Evolutionary conservation across 208 protist species (phyloP).

Genomic region (Trichomonas gallinae): DNA sequence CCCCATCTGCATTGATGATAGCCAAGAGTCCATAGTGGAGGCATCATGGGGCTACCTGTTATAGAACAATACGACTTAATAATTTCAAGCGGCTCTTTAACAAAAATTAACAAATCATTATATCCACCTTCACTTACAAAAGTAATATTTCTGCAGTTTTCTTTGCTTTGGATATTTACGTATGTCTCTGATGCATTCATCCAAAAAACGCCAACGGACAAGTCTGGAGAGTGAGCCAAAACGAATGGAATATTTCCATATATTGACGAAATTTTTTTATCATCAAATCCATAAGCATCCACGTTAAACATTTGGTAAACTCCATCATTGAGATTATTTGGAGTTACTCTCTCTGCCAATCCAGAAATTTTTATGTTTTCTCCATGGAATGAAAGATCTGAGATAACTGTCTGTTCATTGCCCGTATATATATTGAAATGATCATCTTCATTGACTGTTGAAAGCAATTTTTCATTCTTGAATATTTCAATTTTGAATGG

Average conservation of each 20-base stretch:
- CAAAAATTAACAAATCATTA: conserved; percentile 81
- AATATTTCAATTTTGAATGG: neutral
- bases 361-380: neutral
- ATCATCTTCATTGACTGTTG: neutral
- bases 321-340: neutral
- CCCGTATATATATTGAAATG: neutral
- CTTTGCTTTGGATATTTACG: neutral
- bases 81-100: conserved; percentile 60
- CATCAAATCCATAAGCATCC: neutral
- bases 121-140: conserved; percentile 75
- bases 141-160: conserved; percentile 55
- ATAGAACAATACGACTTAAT: conserved; percentile 69
- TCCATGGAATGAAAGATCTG: neutral
- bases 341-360: neutral
- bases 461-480: neutral
- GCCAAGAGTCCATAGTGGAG: conserved; percentile 79
- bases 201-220: conserved; percentile 15
- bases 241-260: conserved; percentile 89
- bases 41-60: conserved; percentile 70
- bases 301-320: conserved; percentile 28
- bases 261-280: conserved; percentile 39
- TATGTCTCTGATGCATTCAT: neutral
- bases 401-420: neutral
- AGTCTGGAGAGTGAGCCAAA: conserved; percentile 51
- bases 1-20: conserved; percentile 94